Evolutionary conservation across 2,329 filamentous ascomycete genomes (phyloP), one percentile per base, ranked within the genome.

Genomic region (Venturia oleaginea): DNA sequence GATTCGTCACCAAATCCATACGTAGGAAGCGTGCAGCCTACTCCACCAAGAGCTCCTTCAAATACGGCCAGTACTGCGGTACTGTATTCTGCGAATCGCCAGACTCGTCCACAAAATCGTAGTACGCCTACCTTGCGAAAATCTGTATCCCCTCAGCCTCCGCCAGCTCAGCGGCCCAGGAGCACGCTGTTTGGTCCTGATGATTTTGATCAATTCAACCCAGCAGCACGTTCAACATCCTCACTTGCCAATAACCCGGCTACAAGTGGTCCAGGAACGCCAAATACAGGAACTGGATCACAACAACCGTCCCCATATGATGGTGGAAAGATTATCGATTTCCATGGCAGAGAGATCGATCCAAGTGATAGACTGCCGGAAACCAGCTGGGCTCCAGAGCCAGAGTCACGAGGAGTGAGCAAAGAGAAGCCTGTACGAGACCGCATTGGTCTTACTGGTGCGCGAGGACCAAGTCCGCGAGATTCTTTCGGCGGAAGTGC

Each of bases 361-460:
- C 90, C 90, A 0, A 91, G 88, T 0, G 90, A 93, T 73, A 89
- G 92, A 71, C 79, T 92, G 17, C 90, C 90, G 0, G 84, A 91
- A 72, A 86, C 90, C 64, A 85, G 85, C 1, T 92, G 88, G 88
- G 89, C 89, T 1, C 88, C 89, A 0, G 89, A 92, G 70, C 89
- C 89, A 0, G 87, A 90, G 68, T 81, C 82, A 27, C 88, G 86
- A 71, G 78, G 77, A 76, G 82, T n/a, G 24, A 27, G 32, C 22
- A 59, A 51, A n/a, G 60, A 72, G 54, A 75, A 77, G 30, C 74
- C 75, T 4, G 68, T 72, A 22, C 72, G 78, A 13, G 72, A 78
- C 6, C 77, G 84, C 38, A 78, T 80, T 7, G 75, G 80, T 2
- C 76, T 82, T 1, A 79, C 76, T 4, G 84, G 83, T 2, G 80